These are phyloP conservation scores for Fusarium circinatum DNA, from an alignment of 2,329 filamentous ascomycete genomes.

Conservation along the genomic window DNA sequence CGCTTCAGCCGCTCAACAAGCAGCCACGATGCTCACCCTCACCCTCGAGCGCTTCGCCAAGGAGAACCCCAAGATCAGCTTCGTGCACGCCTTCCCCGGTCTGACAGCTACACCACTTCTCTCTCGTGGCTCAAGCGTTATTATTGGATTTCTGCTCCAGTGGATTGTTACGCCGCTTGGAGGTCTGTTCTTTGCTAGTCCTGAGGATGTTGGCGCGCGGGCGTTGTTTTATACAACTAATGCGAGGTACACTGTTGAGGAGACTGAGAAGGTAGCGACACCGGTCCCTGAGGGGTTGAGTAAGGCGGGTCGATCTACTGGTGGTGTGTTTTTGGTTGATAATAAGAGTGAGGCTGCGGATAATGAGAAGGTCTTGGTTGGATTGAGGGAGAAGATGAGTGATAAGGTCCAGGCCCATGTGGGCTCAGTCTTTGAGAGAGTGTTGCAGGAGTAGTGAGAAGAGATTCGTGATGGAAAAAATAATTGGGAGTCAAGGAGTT, in stretches of 20 bases:
- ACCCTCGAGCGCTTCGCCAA: constrained; percentile 58
- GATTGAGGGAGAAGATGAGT: neutral
- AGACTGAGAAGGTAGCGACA: neutral
- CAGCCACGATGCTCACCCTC: constrained; percentile 61
- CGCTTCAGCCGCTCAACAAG: constrained; percentile 54
- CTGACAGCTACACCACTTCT: constrained; percentile 37
- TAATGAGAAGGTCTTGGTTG: constrained; percentile 28
- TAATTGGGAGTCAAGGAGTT: neutral
- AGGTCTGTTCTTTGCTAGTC: constrained; percentile 16
- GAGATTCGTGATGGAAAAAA: fast-evolving
- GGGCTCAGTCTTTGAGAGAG: neutral
- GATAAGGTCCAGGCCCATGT: constrained; percentile 6
- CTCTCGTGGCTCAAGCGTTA: constrained; percentile 36
- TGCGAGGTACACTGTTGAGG: constrained; percentile 28
- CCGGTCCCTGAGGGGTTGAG: neutral
- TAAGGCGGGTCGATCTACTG: neutral
- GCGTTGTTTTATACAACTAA: constrained; percentile 40
- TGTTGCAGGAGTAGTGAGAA: neutral
- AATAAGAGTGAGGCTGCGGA: constrained; percentile 25
- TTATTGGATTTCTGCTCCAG: constrained; percentile 16
- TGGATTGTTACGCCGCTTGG: constrained; percentile 29
- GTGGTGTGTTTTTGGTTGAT: constrained; percentile 26
- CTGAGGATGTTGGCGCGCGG: constrained; percentile 35
- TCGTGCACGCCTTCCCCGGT: constrained; percentile 51
- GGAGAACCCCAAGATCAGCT: constrained; percentile 52